Conservation (phyloP, 371 early-diverging fungal genomes). For the Actinomortierella wolfii region DNA sequence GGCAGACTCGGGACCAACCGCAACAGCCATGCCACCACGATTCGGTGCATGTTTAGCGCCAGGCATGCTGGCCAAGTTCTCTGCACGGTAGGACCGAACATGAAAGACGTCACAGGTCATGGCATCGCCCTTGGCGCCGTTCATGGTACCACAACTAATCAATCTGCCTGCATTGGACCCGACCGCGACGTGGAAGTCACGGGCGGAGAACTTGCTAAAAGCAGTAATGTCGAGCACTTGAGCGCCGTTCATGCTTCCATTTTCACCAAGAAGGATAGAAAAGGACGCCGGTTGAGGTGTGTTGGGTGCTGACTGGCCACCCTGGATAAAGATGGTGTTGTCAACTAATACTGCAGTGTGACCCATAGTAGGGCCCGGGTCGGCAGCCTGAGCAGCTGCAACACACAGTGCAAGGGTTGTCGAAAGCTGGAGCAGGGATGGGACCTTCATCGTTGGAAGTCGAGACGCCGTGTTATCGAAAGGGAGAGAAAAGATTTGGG, state of each 20-base stretch:
- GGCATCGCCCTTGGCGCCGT: neutral
- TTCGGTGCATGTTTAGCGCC: neutral
- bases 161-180: constrained; percentile 3
- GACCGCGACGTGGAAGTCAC: constrained; percentile 14
- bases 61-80: neutral
- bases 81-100: constrained; percentile 11
- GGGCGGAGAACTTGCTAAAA: constrained; percentile 12
- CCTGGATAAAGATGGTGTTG: constrained; percentile 38
- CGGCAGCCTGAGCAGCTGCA: constrained; percentile 5
- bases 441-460: neutral
- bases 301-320: constrained; percentile 9
- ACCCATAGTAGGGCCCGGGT: constrained; percentile 14
- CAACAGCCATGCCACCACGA: constrained; percentile 28
- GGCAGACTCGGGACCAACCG: neutral
- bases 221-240: constrained; percentile 12
- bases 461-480: constrained; percentile 18
- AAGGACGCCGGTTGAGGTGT: constrained; percentile 12
- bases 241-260: constrained; percentile 3
- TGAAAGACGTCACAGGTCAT: constrained; percentile 27
- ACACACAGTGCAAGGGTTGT: constrained; percentile 18
- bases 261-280: constrained; percentile 14
- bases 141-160: constrained; percentile 24
- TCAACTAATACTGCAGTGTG: constrained; percentile 26
- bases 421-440: neutral
- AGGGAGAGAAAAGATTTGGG: neutral